phyloP scores from a whole-genome alignment of 768 basidiomycete species.

The Boletus vinaceobasis region DNA sequence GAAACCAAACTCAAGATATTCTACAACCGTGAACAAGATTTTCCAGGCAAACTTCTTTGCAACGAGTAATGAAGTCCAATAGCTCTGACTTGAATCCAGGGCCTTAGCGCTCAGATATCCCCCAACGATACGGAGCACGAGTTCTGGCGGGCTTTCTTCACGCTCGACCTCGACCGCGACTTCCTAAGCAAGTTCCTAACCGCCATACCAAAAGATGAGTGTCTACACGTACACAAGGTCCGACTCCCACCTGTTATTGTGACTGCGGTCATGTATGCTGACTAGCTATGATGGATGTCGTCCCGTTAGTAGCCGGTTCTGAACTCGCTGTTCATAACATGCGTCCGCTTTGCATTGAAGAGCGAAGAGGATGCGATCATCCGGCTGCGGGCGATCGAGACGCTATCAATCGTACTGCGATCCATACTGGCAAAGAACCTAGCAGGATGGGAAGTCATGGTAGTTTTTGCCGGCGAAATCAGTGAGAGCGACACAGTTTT shows the following conservation, averaged over 20 bases:
- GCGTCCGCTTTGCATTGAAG: constrained; percentile 39
- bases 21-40: constrained; percentile 45
- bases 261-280: constrained; percentile 2
- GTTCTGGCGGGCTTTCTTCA: constrained; percentile 54
- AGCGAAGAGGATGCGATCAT: constrained; percentile 18
- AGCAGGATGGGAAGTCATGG: constrained; percentile 73
- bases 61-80: background rate
- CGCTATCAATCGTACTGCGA: constrained; percentile 45
- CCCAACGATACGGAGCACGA: constrained; percentile 41
- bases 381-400: constrained; percentile 46
- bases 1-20: constrained; percentile 45
- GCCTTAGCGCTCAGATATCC: constrained; percentile 40
- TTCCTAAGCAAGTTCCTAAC: constrained; percentile 42
- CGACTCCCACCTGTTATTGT: background rate
- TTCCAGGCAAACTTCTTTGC: constrained; percentile 35
- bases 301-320: constrained; percentile 48
- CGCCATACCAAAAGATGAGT: constrained; percentile 46
- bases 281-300: constrained; percentile 5
- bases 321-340: constrained; percentile 44
- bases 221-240: constrained; percentile 52
- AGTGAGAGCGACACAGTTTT: constrained; percentile 56
- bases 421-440: constrained; percentile 54
- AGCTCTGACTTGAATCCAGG: constrained; percentile 28
- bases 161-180: constrained; percentile 48
- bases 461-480: constrained; percentile 60